Conservation (phyloP, 2,329 filamentous ascomycete genomes). For the Phialophora chinensis region DNA sequence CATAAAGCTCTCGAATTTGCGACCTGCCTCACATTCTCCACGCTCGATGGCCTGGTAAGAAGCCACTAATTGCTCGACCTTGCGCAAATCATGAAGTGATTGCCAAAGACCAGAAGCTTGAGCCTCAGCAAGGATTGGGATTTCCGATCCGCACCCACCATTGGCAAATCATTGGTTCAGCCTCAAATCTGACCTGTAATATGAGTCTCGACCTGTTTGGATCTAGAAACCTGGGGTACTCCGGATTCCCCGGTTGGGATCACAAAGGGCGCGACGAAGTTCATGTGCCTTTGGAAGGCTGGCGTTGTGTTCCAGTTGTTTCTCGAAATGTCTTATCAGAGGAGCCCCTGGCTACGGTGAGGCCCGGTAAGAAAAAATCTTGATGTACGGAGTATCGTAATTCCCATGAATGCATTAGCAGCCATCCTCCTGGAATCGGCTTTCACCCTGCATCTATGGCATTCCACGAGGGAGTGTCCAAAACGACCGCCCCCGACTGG, state of each 20-base stretch:
- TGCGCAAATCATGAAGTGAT: slow-evolving; percentile 4
- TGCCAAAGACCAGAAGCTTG: slow-evolving; percentile 2
- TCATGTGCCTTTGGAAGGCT: background rate
- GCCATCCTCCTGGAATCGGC: background rate
- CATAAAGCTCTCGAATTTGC: slow-evolving; percentile 5
- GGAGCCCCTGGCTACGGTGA: slow-evolving; percentile 23
- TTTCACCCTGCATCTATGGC: background rate
- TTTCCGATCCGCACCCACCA: background rate
- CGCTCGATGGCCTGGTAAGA: slow-evolving; percentile 27
- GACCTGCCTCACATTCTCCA: slow-evolving; percentile 4
- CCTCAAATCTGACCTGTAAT: background rate
- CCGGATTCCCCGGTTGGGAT: background rate
- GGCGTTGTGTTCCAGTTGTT: slow-evolving; percentile 4
- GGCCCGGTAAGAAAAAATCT: slow-evolving; percentile 23
- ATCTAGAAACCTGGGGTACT: slow-evolving; percentile 3
- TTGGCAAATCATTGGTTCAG: background rate
- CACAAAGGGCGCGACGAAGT: slow-evolving; percentile 1
- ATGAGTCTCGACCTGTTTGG: background rate
- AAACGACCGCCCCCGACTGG: background rate
- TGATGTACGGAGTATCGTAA: slow-evolving; percentile 20
- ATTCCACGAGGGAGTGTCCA: background rate
- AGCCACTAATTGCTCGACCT: slow-evolving; percentile 15
- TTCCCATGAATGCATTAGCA: slow-evolving; percentile 6
- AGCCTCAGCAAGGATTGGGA: background rate
- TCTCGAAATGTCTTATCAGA: slow-evolving; percentile 11